These are phyloP conservation scores for Papilionanthe hybrid DNA, from an alignment of 116 monocot species.

Conservation along the genomic window DNA sequence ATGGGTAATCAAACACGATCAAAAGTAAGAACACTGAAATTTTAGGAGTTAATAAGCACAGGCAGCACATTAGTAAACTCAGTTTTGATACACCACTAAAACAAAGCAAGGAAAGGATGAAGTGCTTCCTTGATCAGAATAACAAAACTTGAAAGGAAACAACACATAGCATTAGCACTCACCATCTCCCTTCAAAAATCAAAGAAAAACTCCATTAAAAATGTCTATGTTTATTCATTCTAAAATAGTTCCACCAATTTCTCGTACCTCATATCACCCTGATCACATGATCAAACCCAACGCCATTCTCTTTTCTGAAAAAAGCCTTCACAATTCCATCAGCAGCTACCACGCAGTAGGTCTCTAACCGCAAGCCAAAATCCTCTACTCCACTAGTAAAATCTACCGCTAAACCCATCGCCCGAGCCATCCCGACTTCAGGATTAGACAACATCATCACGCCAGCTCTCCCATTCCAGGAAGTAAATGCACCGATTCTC, in stretches of 20 bases:
- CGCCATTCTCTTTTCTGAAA: neutral
- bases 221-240: neutral
- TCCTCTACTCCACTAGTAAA: slow-evolving; percentile 6
- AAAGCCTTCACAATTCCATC: slow-evolving; percentile 13
- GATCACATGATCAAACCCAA: slow-evolving; percentile 12
- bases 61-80: neutral
- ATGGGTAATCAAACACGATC: no score
- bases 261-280: slow-evolving; percentile 3
- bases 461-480: neutral
- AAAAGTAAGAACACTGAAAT: no score
- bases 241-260: neutral
- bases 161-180: neutral
- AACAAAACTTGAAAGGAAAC: slow-evolving; percentile 2
- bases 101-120: neutral
- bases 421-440: slow-evolving; percentile 15
- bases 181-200: slow-evolving; percentile 7
- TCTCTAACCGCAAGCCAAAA: slow-evolving; percentile 15
- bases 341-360: slow-evolving; percentile 13
- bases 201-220: slow-evolving; percentile 4
- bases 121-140: neutral
- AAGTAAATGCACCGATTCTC: slow-evolving; percentile 5
- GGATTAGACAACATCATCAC: slow-evolving; percentile 20
- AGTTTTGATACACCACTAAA: neutral
- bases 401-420: slow-evolving; percentile 13
- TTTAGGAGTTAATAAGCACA: neutral